These are phyloP conservation scores for Eutypa lata DNA, from an alignment of 2,329 filamentous ascomycete genomes.

Conservation along the genomic window DNA sequence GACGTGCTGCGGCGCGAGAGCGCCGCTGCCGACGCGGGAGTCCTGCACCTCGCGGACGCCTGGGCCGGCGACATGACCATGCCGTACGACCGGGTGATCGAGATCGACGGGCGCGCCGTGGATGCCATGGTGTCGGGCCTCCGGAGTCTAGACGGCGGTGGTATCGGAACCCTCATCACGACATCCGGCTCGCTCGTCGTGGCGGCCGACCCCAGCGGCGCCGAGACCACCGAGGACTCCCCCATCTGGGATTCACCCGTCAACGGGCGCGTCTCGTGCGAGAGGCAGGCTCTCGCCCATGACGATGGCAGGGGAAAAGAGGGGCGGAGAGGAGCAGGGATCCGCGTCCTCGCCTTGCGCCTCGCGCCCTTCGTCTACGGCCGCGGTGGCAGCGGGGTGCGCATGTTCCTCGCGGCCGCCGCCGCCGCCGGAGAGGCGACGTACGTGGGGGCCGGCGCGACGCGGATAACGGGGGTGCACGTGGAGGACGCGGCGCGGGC, in stretches of 20 bases:
- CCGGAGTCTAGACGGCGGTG: conserved; percentile 8
- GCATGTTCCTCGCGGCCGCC: conserved; percentile 29
- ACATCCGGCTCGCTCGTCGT: conserved; percentile 30
- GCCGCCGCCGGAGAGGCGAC: conserved; percentile 24
- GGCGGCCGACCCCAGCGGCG: conserved; percentile 22
- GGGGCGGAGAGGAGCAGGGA: no score
- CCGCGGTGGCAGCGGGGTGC: conserved; percentile 34
- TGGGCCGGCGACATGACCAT: conserved; percentile 21
- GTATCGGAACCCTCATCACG: conserved; percentile 34
- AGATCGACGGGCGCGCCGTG: conserved; percentile 32
- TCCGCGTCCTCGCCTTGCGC: conserved; percentile 34
- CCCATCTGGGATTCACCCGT: conserved; percentile 16
- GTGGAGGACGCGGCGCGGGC: conserved; percentile 41
- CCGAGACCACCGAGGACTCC: conserved; percentile 25
- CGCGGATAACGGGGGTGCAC: conserved; percentile 31
- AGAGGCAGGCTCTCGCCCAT: conserved; percentile 27
- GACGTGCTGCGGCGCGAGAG: conserved; percentile 36
- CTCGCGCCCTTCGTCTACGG: conserved; percentile 44
- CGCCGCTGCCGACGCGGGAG: conserved; percentile 23
- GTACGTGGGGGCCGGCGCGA: conserved; percentile 28
- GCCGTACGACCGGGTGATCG: conserved; percentile 23
- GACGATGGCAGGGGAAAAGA: conserved; percentile 8
- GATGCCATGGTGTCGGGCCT: conserved; percentile 35
- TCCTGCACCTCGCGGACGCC: conserved; percentile 39
- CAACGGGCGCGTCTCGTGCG: conserved; percentile 23